These are phyloP conservation scores for Mycena indigotica DNA, from an alignment of 768 basidiomycete species.

Conservation along the genomic window DNA sequence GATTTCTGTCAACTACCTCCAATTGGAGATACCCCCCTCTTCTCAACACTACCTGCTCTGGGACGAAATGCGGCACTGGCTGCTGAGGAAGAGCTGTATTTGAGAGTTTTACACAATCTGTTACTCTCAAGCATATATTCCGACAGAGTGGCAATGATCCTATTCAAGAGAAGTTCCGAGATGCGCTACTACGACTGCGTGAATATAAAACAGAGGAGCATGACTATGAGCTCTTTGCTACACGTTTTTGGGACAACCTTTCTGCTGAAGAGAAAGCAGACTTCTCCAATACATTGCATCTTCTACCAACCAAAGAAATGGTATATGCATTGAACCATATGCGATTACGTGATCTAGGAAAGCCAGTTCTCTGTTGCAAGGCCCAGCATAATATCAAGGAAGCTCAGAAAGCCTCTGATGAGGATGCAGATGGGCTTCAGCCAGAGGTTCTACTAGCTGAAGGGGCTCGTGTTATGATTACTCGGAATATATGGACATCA, in stretches of 20 bases:
- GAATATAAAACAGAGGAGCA: neutral
- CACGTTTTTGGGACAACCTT: slow-evolving; percentile 4
- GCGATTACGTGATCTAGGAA: neutral
- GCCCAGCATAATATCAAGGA: slow-evolving; percentile 3
- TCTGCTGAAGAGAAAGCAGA: neutral
- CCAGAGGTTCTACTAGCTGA: neutral
- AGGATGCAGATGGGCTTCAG: slow-evolving; percentile 5
- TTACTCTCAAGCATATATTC: slow-evolving; percentile 8
- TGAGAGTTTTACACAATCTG: slow-evolving; percentile 7
- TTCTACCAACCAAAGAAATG: slow-evolving; percentile 11
- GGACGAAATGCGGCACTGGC: neutral
- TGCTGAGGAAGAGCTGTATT: slow-evolving; percentile 7
- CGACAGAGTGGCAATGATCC: neutral
- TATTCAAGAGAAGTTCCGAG: neutral
- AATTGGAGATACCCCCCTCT: slow-evolving; percentile 26
- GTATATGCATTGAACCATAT: neutral
- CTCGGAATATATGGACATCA: neutral
- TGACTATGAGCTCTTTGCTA: neutral
- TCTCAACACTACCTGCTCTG: slow-evolving; percentile 3
- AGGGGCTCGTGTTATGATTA: neutral
- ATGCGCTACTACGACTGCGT: slow-evolving; percentile 3
- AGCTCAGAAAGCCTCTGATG: neutral
- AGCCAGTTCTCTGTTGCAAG: neutral
- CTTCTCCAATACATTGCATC: slow-evolving; percentile 1
- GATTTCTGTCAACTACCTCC: slow-evolving; percentile 34